phyloP scores from a whole-genome alignment of 2,329 filamentous ascomycete species.

The Dothideomycetes sp. region DNA sequence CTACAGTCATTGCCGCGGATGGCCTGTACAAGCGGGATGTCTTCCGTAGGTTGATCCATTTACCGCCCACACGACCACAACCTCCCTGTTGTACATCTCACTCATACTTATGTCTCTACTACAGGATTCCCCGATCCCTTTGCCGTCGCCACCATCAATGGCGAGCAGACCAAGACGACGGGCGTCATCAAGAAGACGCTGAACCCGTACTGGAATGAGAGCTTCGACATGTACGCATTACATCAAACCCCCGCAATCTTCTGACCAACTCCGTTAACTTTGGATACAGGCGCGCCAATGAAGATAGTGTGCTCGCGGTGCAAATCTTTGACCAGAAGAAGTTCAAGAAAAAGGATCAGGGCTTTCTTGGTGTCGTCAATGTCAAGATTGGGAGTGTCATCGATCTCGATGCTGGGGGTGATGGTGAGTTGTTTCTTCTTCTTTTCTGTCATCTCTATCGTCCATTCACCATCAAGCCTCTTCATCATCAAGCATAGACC shows the following conservation, averaged over 20 bases:
- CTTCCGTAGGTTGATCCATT: conserved; percentile 60
- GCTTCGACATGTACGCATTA: conserved; percentile 81
- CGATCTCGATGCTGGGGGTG: conserved; percentile 76
- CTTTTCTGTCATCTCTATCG: no score
- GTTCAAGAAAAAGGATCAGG: conserved; percentile 99
- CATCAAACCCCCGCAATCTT: background rate
- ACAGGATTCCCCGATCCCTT: conserved; percentile 95
- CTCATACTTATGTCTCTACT: no score
- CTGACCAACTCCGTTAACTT: background rate
- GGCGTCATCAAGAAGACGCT: conserved; percentile 93
- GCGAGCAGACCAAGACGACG: conserved; percentile 97
- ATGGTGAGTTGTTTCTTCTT: conserved; percentile 79
- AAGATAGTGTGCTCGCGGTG: conserved; percentile 92
- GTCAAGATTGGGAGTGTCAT: conserved; percentile 91
- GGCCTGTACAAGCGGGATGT: conserved; percentile 99
- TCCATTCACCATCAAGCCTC: no score
- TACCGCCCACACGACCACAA: conserved; percentile 8
- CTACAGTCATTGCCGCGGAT: conserved; percentile 89
- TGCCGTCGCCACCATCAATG: conserved; percentile 90
- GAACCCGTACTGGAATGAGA: conserved; percentile 99
- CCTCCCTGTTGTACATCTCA: no score
- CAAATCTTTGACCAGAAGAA: conserved; percentile 99
- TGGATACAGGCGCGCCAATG: conserved; percentile 64
- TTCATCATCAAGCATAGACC: no score
- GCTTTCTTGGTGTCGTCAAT: conserved; percentile 95